Evolutionary conservation across 768 basidiomycete species (phyloP).

Genomic region (Amanita fuliginea): DNA sequence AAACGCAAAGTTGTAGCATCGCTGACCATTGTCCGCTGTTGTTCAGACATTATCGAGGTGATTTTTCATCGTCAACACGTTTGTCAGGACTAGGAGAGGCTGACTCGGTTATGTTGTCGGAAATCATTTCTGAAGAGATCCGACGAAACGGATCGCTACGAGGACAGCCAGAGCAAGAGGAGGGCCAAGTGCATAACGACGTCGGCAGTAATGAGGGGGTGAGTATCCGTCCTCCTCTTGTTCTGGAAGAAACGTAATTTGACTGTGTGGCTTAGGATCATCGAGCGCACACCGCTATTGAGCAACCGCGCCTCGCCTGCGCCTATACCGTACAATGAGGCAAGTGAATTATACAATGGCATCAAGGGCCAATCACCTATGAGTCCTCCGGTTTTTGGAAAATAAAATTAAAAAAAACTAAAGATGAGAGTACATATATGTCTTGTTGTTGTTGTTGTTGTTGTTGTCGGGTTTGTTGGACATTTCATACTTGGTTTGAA

Average conservation of each 20-base stretch:
- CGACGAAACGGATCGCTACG: constrained; percentile 87
- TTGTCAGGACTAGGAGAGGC: background rate
- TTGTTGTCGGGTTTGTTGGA: too few species aligned
- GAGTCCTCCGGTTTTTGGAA: too few species aligned
- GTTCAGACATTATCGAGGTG: constrained; percentile 67
- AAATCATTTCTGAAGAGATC: constrained; percentile 94
- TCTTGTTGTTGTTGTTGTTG: too few species aligned
- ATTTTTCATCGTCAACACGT: constrained; percentile 7
- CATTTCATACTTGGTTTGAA: too few species aligned
- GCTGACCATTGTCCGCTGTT: background rate
- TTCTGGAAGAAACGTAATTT: background rate
- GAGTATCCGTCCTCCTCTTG: constrained; percentile 11
- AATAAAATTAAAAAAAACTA: too few species aligned
- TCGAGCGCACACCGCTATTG: constrained; percentile 31
- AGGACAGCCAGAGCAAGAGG: constrained; percentile 76
- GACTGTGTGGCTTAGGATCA: constrained; percentile 30
- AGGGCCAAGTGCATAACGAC: constrained; percentile 62
- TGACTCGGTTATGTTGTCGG: constrained; percentile 26
- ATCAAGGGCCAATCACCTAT: too few species aligned
- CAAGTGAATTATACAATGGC: too few species aligned
- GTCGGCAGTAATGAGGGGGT: constrained; percentile 74
- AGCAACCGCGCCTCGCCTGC: constrained; percentile 1
- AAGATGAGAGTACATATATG: too few species aligned
- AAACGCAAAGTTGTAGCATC: background rate
- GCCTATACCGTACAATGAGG: background rate